Evolutionary conservation across 257 asterid genomes (phyloP).

Genomic region (Nicotiana otophora): DNA sequence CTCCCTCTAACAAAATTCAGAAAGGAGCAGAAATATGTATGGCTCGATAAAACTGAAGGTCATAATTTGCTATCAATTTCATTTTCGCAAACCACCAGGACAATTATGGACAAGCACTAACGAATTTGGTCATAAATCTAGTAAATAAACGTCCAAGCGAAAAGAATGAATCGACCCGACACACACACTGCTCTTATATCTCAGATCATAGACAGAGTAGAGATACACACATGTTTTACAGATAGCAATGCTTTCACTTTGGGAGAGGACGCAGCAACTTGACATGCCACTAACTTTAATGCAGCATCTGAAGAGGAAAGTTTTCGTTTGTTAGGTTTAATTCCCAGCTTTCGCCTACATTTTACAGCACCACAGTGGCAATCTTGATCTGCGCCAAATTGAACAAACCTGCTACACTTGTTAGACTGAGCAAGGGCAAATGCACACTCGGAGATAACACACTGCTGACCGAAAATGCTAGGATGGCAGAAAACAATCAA

Average conservation of each 20-base stretch:
- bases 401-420: conserved; percentile 89
- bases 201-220: neutral
- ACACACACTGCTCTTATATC: conserved; percentile 1
- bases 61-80: neutral
- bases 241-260: conserved; percentile 39
- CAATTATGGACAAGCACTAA: conserved; percentile 2
- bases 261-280: conserved; percentile 54
- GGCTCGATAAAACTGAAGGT: conserved; percentile 2
- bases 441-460: neutral
- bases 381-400: conserved; percentile 98
- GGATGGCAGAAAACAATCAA: conserved; percentile 3
- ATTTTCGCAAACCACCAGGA: conserved; percentile 1
- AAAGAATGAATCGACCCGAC: neutral
- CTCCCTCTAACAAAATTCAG: neutral
- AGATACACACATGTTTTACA: conserved; percentile 33
- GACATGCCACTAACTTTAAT: conserved; percentile 50
- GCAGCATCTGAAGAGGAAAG: conserved; percentile 69
- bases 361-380: conserved; percentile 87
- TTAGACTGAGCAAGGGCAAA: conserved; percentile 34
- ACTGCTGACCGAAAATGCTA: neutral
- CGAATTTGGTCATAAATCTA: neutral
- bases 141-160: neutral
- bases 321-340: conserved; percentile 62
- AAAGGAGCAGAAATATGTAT: neutral
- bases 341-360: conserved; percentile 87